phyloP scores from a whole-genome alignment of 805 yeast genomes.

The Peterozyma toletana region DNA sequence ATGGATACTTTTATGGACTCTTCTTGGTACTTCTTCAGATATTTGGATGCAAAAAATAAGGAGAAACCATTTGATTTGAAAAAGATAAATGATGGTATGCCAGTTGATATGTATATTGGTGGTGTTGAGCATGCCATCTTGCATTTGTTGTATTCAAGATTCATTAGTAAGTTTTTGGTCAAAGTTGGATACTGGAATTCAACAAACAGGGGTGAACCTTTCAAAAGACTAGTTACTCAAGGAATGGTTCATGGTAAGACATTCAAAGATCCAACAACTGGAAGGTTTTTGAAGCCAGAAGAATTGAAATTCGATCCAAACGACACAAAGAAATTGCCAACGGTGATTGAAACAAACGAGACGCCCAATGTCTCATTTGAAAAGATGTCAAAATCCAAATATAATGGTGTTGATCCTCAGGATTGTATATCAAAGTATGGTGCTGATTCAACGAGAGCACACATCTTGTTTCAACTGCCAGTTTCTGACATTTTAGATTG shows the following conservation, averaged over 20 bases:
- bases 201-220: slow-evolving; percentile 66
- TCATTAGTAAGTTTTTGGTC: slow-evolving; percentile 72
- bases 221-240: slow-evolving; percentile 74
- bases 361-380: slow-evolving; percentile 59
- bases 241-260: slow-evolving; percentile 99
- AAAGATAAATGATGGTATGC: slow-evolving; percentile 48
- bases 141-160: slow-evolving; percentile 82
- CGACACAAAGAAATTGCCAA: slow-evolving; percentile 23
- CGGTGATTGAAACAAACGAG: slow-evolving; percentile 40
- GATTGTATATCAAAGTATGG: slow-evolving; percentile 72
- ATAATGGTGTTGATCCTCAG: slow-evolving; percentile 89
- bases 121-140: slow-evolving; percentile 97
- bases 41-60: slow-evolving; percentile 63
- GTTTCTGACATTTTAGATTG: slow-evolving; percentile 74
- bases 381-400: slow-evolving; percentile 95
- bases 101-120: slow-evolving; percentile 88
- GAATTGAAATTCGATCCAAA: slow-evolving; percentile 44
- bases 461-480: slow-evolving; percentile 88
- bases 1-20: slow-evolving; percentile 99
- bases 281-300: slow-evolving; percentile 70
- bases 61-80: slow-evolving; percentile 40
- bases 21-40: slow-evolving; percentile 93
- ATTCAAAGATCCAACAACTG: slow-evolving; percentile 60
- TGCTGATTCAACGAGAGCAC: slow-evolving; percentile 92
- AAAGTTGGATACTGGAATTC: slow-evolving; percentile 68